Conservation (phyloP, 805 yeast species). For the Ogataea sp. region DNA sequence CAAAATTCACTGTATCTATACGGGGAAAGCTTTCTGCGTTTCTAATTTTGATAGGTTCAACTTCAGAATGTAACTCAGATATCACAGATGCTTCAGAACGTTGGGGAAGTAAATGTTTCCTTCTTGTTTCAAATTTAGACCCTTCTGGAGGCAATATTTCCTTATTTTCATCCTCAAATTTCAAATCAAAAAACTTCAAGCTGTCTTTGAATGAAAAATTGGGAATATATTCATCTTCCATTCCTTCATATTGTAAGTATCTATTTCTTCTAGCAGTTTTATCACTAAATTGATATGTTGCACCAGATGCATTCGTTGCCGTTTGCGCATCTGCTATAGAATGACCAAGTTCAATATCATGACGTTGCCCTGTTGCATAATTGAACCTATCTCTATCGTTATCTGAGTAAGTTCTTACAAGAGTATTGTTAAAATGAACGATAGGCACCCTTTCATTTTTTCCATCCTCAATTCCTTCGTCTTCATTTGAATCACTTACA, state of each 20-base stretch:
- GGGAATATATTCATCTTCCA: slow-evolving; percentile 74
- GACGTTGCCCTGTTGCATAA: slow-evolving; percentile 1
- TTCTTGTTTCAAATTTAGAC: no score
- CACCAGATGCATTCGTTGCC: neutral
- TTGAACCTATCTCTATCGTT: slow-evolving; percentile 1
- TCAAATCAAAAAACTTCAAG: slow-evolving; percentile 3
- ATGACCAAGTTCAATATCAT: neutral
- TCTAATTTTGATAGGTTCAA: slow-evolving; percentile 22
- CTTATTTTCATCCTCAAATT: no score
- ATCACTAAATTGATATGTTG: neutral
- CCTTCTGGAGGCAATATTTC: no score
- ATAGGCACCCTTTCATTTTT: neutral
- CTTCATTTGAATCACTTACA: neutral
- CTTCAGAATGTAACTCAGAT: slow-evolving; percentile 15
- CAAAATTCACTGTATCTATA: no score
- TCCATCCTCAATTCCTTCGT: neutral
- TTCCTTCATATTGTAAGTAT: slow-evolving; percentile 25
- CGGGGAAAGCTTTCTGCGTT: slow-evolving; percentile 1
- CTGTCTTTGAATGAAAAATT: slow-evolving; percentile 30
- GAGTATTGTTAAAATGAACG: neutral
- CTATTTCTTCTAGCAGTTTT: neutral
- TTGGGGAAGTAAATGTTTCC: no score
- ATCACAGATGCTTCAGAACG: neutral
- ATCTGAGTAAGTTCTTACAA: neutral
- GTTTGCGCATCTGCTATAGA: neutral